These are phyloP conservation scores for Agroathelia rolfsii DNA, from an alignment of 1,284 basidiomycete genomes.

Conservation along the genomic window DNA sequence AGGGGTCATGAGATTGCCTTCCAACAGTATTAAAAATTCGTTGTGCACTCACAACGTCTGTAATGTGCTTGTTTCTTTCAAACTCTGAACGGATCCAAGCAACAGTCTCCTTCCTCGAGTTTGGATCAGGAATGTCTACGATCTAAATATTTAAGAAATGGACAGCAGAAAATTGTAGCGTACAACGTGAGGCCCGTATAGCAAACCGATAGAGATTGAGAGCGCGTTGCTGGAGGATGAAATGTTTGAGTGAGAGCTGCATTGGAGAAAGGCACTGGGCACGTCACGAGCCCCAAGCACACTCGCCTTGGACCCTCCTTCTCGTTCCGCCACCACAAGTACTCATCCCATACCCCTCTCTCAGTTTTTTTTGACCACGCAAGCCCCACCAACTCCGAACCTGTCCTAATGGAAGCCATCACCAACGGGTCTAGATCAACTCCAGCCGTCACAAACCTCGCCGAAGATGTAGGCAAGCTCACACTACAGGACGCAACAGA, in stretches of 20 bases:
- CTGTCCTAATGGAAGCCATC: conserved; percentile 14
- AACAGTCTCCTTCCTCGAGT: conserved; percentile 53
- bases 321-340: no score
- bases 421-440: conserved; percentile 13
- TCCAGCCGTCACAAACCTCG: conserved; percentile 18
- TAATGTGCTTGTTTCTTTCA: conserved; percentile 47
- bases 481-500: conserved; percentile 24
- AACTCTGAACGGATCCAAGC: conserved; percentile 66
- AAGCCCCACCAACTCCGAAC: conserved; percentile 21
- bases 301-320: no score
- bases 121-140: conserved; percentile 55
- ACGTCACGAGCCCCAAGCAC: no score
- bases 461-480: conserved; percentile 26
- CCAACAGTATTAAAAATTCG: conserved; percentile 11
- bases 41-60: conserved; percentile 38
- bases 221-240: conserved; percentile 54
- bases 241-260: conserved; percentile 56
- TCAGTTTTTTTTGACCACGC: conserved; percentile 6
- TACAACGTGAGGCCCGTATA: conserved; percentile 61
- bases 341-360: conserved; percentile 6
- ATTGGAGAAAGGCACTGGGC: conserved; percentile 12
- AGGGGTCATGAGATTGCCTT: conserved; percentile 15
- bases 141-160: conserved; percentile 8
- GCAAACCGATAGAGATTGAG: conserved; percentile 54
- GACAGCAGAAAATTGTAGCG: conserved; percentile 10